Evolutionary conservation across 768 basidiomycete species (phyloP), one percentile per base, ranked within the genome.

Genomic region (Chalciporus chontae): DNA sequence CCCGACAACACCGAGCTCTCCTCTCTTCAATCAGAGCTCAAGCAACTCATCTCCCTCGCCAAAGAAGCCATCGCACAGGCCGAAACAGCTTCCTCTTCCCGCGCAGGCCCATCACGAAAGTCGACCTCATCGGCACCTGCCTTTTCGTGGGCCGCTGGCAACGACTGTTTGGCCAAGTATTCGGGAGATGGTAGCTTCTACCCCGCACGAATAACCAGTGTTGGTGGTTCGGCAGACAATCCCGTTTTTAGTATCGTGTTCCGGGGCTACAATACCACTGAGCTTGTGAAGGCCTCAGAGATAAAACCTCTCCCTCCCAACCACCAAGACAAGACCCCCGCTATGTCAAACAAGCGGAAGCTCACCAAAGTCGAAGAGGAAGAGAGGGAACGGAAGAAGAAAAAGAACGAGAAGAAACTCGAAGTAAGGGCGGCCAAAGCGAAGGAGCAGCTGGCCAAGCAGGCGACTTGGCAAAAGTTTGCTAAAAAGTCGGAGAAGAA

Each of bases 401-500:
- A 93, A 76, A 92, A 91, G 75, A 94, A 92, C 62, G 92, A 94
- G 76, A 93, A 93, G 76, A 94, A 94, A 69, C 57, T 90, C 37
- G 92, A 94, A 73, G 78, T 73, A 15, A 83, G 79, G 61, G 90
- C 90, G 31, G 79, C 82, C 8, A 94, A 94, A 70, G 87, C 90
- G 9, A 90, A 92, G 68, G 92, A 94, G 64, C 92, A 94, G 71
- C 76, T 71, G 27, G 75, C 74, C 54, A 91, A 92, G 71, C 90
- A 94, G 71, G 81, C 80, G 51, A 84, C 83, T 40, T 95, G 92
- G 92, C 90, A 94, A 72, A 90, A 90, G 72, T 95, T 95, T 73
- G 84, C 92, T 18, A 95, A 94, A 75, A 95, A 95, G 73, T 81
- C 84, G 24, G 89, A 92, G 69, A 92, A 87, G 78, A 94, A 94